Base-by-base conservation (phyloP, 1,284 basidiomycete genomes). In the Coniophora puteana region DNA sequence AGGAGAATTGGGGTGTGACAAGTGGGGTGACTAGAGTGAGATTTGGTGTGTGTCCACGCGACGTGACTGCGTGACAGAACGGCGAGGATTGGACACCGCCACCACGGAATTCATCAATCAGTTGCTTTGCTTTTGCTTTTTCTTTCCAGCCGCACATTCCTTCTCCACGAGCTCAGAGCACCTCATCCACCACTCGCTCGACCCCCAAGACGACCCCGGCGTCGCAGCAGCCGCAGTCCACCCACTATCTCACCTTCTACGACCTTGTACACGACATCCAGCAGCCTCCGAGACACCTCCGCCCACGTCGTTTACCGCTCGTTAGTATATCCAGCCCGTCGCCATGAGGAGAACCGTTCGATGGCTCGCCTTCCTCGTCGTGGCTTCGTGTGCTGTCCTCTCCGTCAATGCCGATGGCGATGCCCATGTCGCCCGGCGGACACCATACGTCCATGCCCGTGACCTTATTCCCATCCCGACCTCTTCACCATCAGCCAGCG, bases 281-380 rank as follows among this genome's bases (percentile, higher is more conserved):
- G 40, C 60, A 49, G 50, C 53, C 49, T 44, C 17, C 25, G 38
- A 38, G 47, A 53, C 49, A 30, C 49, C 33, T 53, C 51, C 25
- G 54, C 53, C 46, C 36, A 43, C 30, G 26, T 34, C 30, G 18
- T 28, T 39, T 43, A 39, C 43, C n/a, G 25, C 43, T 26, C 33
- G 8, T 16, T 41, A 27, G 34, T 26, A 38, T 33, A 46, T 37
- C 25, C 11, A 17, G 34, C 23, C 34, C 33, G 8, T 11, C 41
- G 44, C 18, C 38, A 63, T 64, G 58, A 64, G 51, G 53, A 48
- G 38, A 39, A 23, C 52, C 36, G 45, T 40, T 14, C 52, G 47
- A 22, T 54, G 53, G 34, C 46, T 69, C 30, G 34, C 59, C 23
- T 31, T 70, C 23, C 53, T 60, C 31, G 36, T 51, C 34, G 48